Percentiles rank a stretch among this genome's conserved stretches.
Conservation (phyloP, 108 stramenopile species). For the Cyclostephanos invisitatus region DNA sequence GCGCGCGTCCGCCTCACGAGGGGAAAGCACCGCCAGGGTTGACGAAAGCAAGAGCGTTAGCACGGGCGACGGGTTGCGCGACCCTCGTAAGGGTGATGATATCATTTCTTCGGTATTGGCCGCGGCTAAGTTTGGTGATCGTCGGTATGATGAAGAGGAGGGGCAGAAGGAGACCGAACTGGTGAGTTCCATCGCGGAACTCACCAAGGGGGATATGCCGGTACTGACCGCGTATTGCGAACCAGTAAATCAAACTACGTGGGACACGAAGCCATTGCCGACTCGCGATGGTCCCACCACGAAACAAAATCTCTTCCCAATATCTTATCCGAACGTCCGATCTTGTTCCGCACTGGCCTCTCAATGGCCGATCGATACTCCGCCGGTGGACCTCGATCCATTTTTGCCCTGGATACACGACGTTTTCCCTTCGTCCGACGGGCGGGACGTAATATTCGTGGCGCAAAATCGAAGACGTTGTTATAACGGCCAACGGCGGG, state of each 20-base stretch:
- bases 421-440: conserved; percentile 83
- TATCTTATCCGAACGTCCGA: conserved; percentile 31
- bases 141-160: conserved; percentile 26
- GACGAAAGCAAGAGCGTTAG: neutral
- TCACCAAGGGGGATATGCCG: conserved; percentile 31
- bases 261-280: conserved; percentile 46
- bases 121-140: conserved; percentile 41
- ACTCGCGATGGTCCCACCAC: conserved; percentile 13
- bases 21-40: neutral
- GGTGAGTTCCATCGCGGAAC: neutral
- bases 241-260: conserved; percentile 47
- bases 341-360: conserved; percentile 49
- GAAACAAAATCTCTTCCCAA: conserved; percentile 12
- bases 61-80: conserved; percentile 21
- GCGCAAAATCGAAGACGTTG: conserved; percentile 88
- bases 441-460: conserved; percentile 78
- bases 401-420: conserved; percentile 93
- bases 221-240: conserved; percentile 48
- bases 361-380: conserved; percentile 76
- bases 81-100: conserved; percentile 23
- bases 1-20: neutral
- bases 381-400: conserved; percentile 71
- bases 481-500: conserved; percentile 41
- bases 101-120: conserved; percentile 29
- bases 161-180: neutral